Evolutionary conservation across 2,329 filamentous ascomycete genomes (phyloP).

Genomic region (Fusarium hostae): DNA sequence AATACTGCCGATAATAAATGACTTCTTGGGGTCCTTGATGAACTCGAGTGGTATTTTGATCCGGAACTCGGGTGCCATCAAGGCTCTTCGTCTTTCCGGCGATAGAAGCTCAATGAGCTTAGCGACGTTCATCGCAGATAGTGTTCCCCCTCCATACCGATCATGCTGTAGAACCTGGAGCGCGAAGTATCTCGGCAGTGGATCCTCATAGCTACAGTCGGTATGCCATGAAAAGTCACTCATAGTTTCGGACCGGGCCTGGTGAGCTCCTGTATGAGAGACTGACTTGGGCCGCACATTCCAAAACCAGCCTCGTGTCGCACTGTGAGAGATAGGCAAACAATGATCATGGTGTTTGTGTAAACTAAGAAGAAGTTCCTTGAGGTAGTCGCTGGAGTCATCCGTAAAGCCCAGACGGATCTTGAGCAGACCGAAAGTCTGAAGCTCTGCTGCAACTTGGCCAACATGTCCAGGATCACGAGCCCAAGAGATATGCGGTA

Average conservation of each 20-base stretch:
- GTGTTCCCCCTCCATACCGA: constrained; percentile 52
- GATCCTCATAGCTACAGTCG: constrained; percentile 56
- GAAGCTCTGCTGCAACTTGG: constrained; percentile 28
- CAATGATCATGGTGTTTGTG: constrained; percentile 49
- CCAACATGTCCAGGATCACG: neutral
- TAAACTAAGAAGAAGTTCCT: constrained; percentile 48
- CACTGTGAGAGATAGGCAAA: constrained; percentile 55
- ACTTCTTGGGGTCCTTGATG: constrained; percentile 42
- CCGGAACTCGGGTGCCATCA: constrained; percentile 46
- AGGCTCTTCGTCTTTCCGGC: constrained; percentile 21
- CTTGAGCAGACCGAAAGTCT: constrained; percentile 50
- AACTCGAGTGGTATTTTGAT: constrained; percentile 51
- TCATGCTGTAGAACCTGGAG: constrained; percentile 56
- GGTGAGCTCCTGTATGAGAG: constrained; percentile 47
- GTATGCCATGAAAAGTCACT: constrained; percentile 57
- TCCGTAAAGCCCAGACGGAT: constrained; percentile 50
- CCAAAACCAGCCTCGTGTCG: constrained; percentile 57
- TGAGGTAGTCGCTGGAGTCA: constrained; percentile 49
- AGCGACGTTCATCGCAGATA: constrained; percentile 52
- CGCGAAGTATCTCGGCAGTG: constrained; percentile 53
- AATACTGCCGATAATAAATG: constrained; percentile 41
- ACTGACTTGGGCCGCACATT: constrained; percentile 50
- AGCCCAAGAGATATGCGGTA: neutral
- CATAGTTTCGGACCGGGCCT: constrained; percentile 56
- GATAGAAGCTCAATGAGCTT: constrained; percentile 45